These are phyloP conservation scores for Epicoccum nigrum DNA, from an alignment of 2,329 filamentous ascomycete species.

Conservation along the genomic window DNA sequence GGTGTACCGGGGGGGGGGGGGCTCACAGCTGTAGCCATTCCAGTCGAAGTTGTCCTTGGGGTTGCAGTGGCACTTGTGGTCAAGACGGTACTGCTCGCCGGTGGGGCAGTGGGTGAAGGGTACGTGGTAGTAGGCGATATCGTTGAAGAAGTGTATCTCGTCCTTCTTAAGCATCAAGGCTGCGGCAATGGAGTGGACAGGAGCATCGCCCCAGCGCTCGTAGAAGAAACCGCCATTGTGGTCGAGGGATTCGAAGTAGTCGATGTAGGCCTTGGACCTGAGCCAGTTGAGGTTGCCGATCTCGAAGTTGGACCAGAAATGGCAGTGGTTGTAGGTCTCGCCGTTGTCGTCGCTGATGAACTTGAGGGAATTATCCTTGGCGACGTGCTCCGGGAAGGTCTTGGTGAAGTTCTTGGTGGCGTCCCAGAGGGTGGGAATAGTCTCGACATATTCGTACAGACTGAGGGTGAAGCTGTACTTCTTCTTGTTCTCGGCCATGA, in stretches of 20 bases:
- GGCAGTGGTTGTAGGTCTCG: slow-evolving; percentile 93
- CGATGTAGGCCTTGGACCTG: slow-evolving; percentile 82
- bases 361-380: slow-evolving; percentile 80
- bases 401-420: slow-evolving; percentile 94
- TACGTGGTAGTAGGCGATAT: slow-evolving; percentile 97
- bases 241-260: slow-evolving; percentile 90
- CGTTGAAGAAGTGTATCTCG: slow-evolving; percentile 97
- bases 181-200: slow-evolving; percentile 96
- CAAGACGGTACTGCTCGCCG: slow-evolving; percentile 79
- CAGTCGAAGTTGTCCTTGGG: slow-evolving; percentile 98
- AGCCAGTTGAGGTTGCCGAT: slow-evolving; percentile 94
- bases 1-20: slow-evolving; percentile 18
- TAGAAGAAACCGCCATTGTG: slow-evolving; percentile 97
- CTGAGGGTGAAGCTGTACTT: slow-evolving; percentile 98
- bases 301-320: slow-evolving; percentile 99
- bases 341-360: slow-evolving; percentile 93
- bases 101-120: slow-evolving; percentile 98
- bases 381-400: slow-evolving; percentile 86
- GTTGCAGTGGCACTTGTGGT: slow-evolving; percentile 93
- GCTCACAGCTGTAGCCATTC: slow-evolving; percentile 96
- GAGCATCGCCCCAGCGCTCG: slow-evolving; percentile 97
- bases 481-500: slow-evolving; percentile 94
- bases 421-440: slow-evolving; percentile 94
- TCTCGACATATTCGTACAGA: slow-evolving; percentile 95
- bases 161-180: slow-evolving; percentile 86